phyloP scores from a whole-genome alignment of 176 grass and related monocot species.

The Eleusine indica region DNA sequence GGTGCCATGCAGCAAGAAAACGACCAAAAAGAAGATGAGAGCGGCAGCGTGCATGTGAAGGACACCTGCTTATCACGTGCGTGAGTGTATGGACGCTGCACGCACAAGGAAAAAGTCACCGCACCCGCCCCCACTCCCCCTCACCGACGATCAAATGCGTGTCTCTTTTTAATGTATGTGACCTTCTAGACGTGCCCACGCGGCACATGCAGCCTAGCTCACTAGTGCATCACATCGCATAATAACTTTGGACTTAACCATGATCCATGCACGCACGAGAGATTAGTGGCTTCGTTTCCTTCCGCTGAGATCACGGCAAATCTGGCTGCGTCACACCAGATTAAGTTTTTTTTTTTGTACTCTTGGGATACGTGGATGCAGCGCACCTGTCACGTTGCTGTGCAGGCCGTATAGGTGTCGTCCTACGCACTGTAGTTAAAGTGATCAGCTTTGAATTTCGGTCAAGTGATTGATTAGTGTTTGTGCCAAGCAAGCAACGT shows the following conservation, averaged over 20 bases:
- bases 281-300: not conserved
- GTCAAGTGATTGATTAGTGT: not conserved
- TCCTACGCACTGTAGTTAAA: not conserved
- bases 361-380: not conserved
- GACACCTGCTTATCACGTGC: constrained; percentile 4
- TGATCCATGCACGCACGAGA: not conserved
- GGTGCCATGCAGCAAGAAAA: not conserved
- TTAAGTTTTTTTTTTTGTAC: not conserved
- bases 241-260: not conserved
- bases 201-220: not conserved
- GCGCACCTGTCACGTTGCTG: not conserved
- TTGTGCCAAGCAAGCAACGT: not conserved
- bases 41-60: constrained; percentile 4
- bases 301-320: not conserved
- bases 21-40: not conserved
- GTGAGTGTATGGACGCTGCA: not conserved
- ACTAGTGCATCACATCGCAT: not conserved
- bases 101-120: not conserved
- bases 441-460: not conserved
- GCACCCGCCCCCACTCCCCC: not conserved
- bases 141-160: constrained; percentile 5
- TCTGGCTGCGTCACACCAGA: not conserved
- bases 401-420: not conserved
- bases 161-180: no score
- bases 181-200: not conserved